Conservation (phyloP, 2,329 filamentous ascomycete genomes). For the Neofusicoccum cordaticola region DNA sequence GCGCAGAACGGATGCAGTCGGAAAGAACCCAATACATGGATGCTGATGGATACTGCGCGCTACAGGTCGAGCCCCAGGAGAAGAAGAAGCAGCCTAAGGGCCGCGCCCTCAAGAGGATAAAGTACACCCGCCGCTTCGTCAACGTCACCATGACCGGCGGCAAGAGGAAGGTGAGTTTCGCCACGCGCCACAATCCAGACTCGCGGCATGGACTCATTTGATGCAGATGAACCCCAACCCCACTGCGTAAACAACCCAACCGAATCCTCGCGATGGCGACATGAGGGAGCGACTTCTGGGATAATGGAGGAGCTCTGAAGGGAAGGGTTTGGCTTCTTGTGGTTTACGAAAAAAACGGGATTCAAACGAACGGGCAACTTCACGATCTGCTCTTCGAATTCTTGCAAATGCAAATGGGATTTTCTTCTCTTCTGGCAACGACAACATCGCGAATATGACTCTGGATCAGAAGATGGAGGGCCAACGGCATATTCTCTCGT, state of each 20-base stretch:
- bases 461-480: conserved; percentile 35
- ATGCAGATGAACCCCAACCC: conserved; percentile 83
- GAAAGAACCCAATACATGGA: background rate
- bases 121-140: conserved; percentile 96
- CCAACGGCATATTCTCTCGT: conserved; percentile 26
- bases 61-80: conserved; percentile 82
- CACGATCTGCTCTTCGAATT: conserved; percentile 30
- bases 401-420: conserved; percentile 30
- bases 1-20: conserved; percentile 24
- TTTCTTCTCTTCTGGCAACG: conserved; percentile 30
- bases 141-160: conserved; percentile 96
- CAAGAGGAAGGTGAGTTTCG: conserved; percentile 83
- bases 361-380: conserved; percentile 24
- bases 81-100: conserved; percentile 97
- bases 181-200: conserved; percentile 21
- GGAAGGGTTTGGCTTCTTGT: background rate
- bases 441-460: conserved; percentile 29
- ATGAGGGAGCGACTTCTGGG: conserved; percentile 16
- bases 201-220: conserved; percentile 13
- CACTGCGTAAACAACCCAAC: conserved; percentile 54
- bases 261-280: background rate
- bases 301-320: conserved; percentile 16
- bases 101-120: conserved; percentile 93
- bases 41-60: conserved; percentile 6
- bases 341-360: conserved; percentile 11